A percentile compares a stretch with the other conserved stretches of the same genome.
phyloP scores from a whole-genome alignment of 1,139 yeast genomes.

The Hansenula sp. region DNA sequence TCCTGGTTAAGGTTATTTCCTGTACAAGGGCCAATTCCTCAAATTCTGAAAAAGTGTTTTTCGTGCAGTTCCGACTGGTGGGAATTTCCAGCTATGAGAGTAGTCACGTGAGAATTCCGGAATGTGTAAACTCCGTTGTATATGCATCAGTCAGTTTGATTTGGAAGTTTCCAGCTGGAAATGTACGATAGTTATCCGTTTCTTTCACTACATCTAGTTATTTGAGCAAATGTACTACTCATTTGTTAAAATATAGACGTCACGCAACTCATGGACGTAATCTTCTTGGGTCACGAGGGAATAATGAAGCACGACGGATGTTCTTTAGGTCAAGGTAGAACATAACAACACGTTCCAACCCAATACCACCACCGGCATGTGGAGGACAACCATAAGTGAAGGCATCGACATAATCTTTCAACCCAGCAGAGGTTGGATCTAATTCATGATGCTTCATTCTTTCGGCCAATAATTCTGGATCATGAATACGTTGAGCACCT shows the following conservation, averaged over 20 bases:
- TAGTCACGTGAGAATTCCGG: no score
- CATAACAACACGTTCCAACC: constrained; percentile 97
- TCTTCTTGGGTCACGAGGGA: constrained; percentile 98
- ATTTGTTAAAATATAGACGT: neutral
- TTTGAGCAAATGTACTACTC: neutral
- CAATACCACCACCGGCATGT: constrained; percentile 99
- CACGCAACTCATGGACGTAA: constrained; percentile 60
- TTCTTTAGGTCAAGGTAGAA: constrained; percentile 94
- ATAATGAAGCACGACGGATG: constrained; percentile 93
- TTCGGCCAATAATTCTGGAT: constrained; percentile 73
- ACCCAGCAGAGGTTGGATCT: constrained; percentile 76
- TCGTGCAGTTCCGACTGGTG: neutral
- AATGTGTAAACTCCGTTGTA: no score
- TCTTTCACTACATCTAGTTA: neutral
- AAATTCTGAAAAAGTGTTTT: neutral
- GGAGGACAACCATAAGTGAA: constrained; percentile 96
- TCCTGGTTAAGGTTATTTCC: neutral
- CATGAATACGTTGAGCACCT: constrained; percentile 99
- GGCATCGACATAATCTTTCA: constrained; percentile 87
- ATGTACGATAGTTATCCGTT: no score
- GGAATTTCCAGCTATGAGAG: no score
- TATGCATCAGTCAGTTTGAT: no score
- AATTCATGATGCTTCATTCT: constrained; percentile 84
- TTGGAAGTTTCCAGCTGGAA: no score
- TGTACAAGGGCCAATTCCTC: neutral